Percentiles rank a stretch among this genome's conserved stretches.
phyloP scores from a whole-genome alignment of 768 basidiomycete species.

The Hericium coralloides region DNA sequence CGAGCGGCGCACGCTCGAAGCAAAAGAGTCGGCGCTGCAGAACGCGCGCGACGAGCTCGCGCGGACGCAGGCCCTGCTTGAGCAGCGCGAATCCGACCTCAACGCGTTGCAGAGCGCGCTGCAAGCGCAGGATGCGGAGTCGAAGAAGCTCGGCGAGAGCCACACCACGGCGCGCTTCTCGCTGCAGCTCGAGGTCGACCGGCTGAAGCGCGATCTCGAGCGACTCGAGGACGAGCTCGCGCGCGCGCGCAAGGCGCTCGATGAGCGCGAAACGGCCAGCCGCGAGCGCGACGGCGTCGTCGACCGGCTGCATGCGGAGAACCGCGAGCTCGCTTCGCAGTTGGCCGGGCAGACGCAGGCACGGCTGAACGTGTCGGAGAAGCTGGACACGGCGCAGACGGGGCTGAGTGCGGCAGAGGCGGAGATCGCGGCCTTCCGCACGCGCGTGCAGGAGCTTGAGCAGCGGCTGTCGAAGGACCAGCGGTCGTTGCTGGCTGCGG shows the following conservation, averaged over 20 bases:
- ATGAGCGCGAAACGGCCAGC: constrained; percentile 51
- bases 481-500: constrained; percentile 56
- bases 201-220: constrained; percentile 76
- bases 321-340: constrained; percentile 70
- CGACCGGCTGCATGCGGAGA: constrained; percentile 71
- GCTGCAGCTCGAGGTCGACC: constrained; percentile 82
- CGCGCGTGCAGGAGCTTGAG: constrained; percentile 69
- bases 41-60: constrained; percentile 55
- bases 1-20: constrained; percentile 56
- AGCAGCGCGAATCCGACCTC: constrained; percentile 70
- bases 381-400: constrained; percentile 66
- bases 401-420: constrained; percentile 56
- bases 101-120: constrained; percentile 63
- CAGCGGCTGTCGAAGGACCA: constrained; percentile 76
- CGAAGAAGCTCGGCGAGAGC: constrained; percentile 73
- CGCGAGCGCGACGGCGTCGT: constrained; percentile 66
- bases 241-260: constrained; percentile 60
- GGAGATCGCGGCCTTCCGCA: constrained; percentile 52
- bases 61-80: constrained; percentile 52
- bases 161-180: constrained; percentile 79
- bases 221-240: constrained; percentile 72
- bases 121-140: constrained; percentile 64
- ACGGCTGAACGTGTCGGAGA: constrained; percentile 78
- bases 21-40: constrained; percentile 60
- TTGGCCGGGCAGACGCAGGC: constrained; percentile 84